phyloP scores from a whole-genome alignment of 768 basidiomycete genomes.

The Serpula lacrymans region DNA sequence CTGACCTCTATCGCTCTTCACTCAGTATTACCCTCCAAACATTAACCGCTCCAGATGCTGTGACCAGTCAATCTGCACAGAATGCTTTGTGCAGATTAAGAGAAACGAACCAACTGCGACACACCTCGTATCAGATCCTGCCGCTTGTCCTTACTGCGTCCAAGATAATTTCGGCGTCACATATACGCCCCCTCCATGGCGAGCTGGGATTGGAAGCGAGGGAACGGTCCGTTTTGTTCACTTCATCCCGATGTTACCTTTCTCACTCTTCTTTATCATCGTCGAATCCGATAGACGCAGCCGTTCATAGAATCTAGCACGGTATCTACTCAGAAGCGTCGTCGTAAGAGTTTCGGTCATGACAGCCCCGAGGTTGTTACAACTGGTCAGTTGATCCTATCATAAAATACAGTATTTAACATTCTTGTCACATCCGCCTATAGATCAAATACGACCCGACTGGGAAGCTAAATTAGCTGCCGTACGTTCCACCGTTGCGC shows the following conservation, averaged over 20 bases:
- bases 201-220: slow-evolving; percentile 74
- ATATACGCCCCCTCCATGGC: slow-evolving; percentile 80
- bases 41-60: slow-evolving; percentile 98
- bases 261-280: not conserved
- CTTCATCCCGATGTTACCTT: not conserved
- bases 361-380: slow-evolving; percentile 90
- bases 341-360: slow-evolving; percentile 85
- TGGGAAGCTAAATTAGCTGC: slow-evolving; percentile 97
- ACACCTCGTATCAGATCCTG: slow-evolving; percentile 93
- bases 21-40: slow-evolving; percentile 93
- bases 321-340: slow-evolving; percentile 59
- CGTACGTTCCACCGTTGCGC: slow-evolving; percentile 92
- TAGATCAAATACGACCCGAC: slow-evolving; percentile 96
- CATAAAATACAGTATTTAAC: slow-evolving; percentile 3
- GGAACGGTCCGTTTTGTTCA: slow-evolving; percentile 49
- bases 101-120: slow-evolving; percentile 92
- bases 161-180: slow-evolving; percentile 96
- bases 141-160: slow-evolving; percentile 96
- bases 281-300: not conserved
- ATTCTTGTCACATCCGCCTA: slow-evolving; percentile 7
- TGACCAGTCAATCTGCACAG: slow-evolving; percentile 97
- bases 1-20: slow-evolving; percentile 25
- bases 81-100: slow-evolving; percentile 99
- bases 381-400: slow-evolving; percentile 53
- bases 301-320: slow-evolving; percentile 28